phyloP scores from a whole-genome alignment of 2,329 filamentous ascomycete genomes.

The Dryadomyces quercivorus region DNA sequence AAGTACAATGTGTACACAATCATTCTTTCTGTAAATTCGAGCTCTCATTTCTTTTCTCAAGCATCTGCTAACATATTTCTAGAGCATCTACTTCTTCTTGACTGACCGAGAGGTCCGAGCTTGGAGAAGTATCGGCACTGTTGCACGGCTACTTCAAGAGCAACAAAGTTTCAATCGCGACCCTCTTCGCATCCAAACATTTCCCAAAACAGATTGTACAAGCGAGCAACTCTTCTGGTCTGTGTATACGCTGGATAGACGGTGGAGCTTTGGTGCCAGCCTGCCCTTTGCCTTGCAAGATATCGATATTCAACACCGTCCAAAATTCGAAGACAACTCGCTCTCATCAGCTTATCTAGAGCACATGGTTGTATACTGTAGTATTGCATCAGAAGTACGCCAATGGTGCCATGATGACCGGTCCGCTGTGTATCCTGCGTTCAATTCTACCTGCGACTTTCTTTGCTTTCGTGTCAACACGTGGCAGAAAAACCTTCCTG shows the following conservation, averaged over 20 bases:
- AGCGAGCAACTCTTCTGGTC: slow-evolving; percentile 1
- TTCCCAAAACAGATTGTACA: background rate
- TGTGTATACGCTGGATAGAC: slow-evolving; percentile 3
- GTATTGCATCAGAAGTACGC: background rate
- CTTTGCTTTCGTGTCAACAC: background rate
- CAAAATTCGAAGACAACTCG: background rate
- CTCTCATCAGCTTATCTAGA: background rate
- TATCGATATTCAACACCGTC: background rate
- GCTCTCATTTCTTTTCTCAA: background rate
- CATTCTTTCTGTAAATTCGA: background rate
- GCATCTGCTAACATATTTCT: background rate
- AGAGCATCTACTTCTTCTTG: slow-evolving; percentile 2
- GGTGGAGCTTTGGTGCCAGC: slow-evolving; percentile 7
- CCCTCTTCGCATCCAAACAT: background rate
- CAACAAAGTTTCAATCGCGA: background rate
- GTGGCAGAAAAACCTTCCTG: background rate
- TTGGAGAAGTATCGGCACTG: background rate
- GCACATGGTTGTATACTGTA: background rate
- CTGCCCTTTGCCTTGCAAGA: slow-evolving; percentile 4
- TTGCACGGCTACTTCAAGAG: background rate
- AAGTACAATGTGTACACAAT: background rate
- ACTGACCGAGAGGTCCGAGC: background rate
- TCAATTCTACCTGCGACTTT: background rate
- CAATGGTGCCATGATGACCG: background rate
- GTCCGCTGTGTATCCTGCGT: background rate